Base-by-base conservation (phyloP, 306 rosid genomes). In the Gastrolobium bilobum region DNA sequence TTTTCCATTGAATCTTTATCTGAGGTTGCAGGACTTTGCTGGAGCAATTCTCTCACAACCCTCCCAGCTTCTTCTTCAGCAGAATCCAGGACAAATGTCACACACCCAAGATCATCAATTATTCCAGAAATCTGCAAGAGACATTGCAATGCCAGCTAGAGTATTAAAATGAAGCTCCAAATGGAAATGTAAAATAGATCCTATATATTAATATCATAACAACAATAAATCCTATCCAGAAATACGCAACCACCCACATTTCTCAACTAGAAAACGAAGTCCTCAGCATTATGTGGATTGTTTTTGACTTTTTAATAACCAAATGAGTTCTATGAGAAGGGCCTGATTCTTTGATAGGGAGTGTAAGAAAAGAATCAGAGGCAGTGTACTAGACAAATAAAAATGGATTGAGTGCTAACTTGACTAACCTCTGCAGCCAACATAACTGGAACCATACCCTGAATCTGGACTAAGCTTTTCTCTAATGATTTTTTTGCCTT, bases 1-100 rank as follows among this genome's bases (percentile, higher is more conserved):
- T 14, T 72, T 76, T 89, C 93, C 63, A 4, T 3, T 61, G 89
- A 85, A 69, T 88, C 90, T 6, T 57, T 15, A 73, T 73, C 84
- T n/a, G 97, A 81, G 46, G 84, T 57, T 34, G 86, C 81, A 75
- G 79, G 20, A 50, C 38, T 83, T 68, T 64, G 83, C 75, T 86
- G 88, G 65, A 92, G 82, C 86, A 90, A 70, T 42, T 87, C 81
- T 58, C 68, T 80, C 80, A 91, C 5, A 61, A 82, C 84, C 88
- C 77, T 88, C 82, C 97, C 94, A 53, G 92, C 90, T 81, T 83
- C 97, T 83, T 81, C 97, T 73, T 89, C 98, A 57, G 78, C 84
- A 70, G 92, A 76, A 69, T 92, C 86, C 33, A 92, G 81, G 74
- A 57, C 73, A 83, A 90, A 88, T 33, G 87, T 82, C 44, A 84